Evolutionary conservation across 441 rosid genomes (phyloP).

Genomic region (Mallotus repandus): DNA sequence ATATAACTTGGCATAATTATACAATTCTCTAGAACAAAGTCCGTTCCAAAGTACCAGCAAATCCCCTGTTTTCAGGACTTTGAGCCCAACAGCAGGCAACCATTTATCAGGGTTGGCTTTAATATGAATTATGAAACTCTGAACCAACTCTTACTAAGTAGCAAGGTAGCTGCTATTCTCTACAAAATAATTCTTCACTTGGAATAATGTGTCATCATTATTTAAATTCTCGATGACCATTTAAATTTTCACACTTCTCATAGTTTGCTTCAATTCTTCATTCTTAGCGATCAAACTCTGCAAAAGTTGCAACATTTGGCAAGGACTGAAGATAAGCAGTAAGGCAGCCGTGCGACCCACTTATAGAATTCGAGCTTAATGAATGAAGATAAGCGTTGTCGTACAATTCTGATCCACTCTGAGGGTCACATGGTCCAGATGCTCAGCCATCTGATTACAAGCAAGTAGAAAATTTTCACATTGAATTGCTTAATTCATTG

Average conservation of each 20-base stretch:
- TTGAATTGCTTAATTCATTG: no score
- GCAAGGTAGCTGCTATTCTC: neutral
- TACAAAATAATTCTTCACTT: neutral
- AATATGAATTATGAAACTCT: neutral
- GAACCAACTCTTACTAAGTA: neutral
- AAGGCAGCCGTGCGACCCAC: constrained; percentile 69
- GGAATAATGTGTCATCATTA: no score
- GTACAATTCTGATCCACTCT: constrained; percentile 80
- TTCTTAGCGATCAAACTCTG: constrained; percentile 51
- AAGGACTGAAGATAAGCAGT: constrained; percentile 60
- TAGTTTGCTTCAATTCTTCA: constrained; percentile 50
- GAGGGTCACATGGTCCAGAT: no score
- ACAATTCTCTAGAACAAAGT: constrained; percentile 74
- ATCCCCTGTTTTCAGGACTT: constrained; percentile 62
- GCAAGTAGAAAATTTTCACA: no score
- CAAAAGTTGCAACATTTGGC: constrained; percentile 78
- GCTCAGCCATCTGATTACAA: no score
- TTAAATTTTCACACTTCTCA: neutral
- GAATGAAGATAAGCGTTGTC: constrained; percentile 99
- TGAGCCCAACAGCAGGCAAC: constrained; percentile 61
- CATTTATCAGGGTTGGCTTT: constrained; percentile 55
- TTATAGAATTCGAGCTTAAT: constrained; percentile 98
- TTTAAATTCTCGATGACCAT: neutral
- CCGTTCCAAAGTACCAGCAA: constrained; percentile 62
- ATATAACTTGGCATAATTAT: constrained; percentile 85